Evolutionary conservation across 768 basidiomycete species (phyloP).

Genomic region (Neoboletus brunneissimus): DNA sequence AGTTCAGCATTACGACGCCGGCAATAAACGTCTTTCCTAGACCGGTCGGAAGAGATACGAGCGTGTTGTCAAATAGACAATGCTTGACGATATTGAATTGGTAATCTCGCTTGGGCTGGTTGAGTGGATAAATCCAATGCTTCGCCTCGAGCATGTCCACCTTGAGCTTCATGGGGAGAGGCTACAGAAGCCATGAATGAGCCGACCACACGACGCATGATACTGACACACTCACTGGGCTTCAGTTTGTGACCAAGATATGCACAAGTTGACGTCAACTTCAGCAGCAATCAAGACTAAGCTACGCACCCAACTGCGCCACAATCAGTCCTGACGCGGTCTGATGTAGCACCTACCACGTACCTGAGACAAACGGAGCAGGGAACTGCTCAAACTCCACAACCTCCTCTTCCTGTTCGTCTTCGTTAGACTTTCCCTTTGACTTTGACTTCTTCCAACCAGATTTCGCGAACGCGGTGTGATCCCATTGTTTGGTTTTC

Average conservation of each 20-base stretch:
- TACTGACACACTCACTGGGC: slow-evolving; percentile 27
- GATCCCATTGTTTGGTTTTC: slow-evolving; percentile 88
- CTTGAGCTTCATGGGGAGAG: slow-evolving; percentile 71
- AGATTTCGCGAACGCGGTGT: slow-evolving; percentile 80
- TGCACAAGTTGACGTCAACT: slow-evolving; percentile 3
- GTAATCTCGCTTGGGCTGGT: slow-evolving; percentile 85
- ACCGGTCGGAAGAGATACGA: slow-evolving; percentile 94
- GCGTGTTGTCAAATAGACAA: slow-evolving; percentile 87
- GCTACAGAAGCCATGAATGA: slow-evolving; percentile 37
- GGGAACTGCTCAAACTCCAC: slow-evolving; percentile 84
- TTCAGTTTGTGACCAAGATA: slow-evolving; percentile 12
- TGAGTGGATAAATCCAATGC: slow-evolving; percentile 91
- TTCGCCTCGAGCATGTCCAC: slow-evolving; percentile 75
- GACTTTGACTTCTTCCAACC: slow-evolving; percentile 56
- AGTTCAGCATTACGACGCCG: slow-evolving; percentile 94
- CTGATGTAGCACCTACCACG: slow-evolving; percentile 26
- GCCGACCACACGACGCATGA: not conserved
- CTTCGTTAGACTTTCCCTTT: slow-evolving; percentile 55
- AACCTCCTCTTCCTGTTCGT: slow-evolving; percentile 55
- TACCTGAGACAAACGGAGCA: slow-evolving; percentile 69
- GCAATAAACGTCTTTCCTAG: slow-evolving; percentile 98
- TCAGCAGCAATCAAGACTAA: not conserved
- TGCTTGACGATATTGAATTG: slow-evolving; percentile 90
- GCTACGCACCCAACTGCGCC: slow-evolving; percentile 52
- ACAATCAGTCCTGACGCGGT: slow-evolving; percentile 10